Percentiles rank a stretch among this genome's conserved stretches.
phyloP scores from a whole-genome alignment of 208 protist species.

The Trypanosoma scelopori region DNA sequence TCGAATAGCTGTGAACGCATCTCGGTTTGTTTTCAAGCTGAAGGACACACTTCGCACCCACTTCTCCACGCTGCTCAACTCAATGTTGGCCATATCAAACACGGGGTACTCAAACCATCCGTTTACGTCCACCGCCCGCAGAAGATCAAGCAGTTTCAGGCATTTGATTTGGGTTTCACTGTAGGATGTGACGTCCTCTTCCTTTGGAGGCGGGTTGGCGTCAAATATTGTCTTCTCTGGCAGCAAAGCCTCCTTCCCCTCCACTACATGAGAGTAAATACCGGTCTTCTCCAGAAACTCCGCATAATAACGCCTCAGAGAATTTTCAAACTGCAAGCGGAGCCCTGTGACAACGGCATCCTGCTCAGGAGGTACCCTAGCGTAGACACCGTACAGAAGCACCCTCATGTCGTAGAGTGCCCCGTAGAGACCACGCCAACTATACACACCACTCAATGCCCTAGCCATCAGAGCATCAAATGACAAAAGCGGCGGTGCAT shows the following conservation, averaged over 20 bases:
- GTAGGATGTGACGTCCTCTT: constrained; percentile 6
- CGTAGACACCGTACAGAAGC: constrained; percentile 40
- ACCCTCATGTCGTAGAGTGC: constrained; percentile 53
- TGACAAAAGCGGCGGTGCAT: constrained; percentile 19
- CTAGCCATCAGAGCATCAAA: constrained; percentile 36
- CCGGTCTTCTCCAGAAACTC: constrained; percentile 19
- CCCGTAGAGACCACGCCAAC: constrained; percentile 41
- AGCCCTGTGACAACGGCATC: neutral
- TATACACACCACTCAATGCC: constrained; percentile 50
- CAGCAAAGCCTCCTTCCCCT: neutral
- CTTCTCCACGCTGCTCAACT: constrained; percentile 62
- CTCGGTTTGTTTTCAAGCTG: constrained; percentile 50
- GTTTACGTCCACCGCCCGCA: constrained; percentile 54
- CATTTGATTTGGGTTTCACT: constrained; percentile 39
- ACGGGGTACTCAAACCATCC: constrained; percentile 79
- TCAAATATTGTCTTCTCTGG: constrained; percentile 28
- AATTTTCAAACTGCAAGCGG: constrained; percentile 20
- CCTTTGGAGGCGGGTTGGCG: constrained; percentile 17
- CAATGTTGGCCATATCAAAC: constrained; percentile 74
- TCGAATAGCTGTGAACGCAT: constrained; percentile 65
- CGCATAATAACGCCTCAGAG: constrained; percentile 15
- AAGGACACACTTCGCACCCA: constrained; percentile 60
- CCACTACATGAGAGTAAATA: neutral
- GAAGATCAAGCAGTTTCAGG: constrained; percentile 45
- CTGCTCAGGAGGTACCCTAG: constrained; percentile 11